These are phyloP conservation scores for Tetrapisispora iriomotensis DNA, from an alignment of 805 yeast species.

Conservation along the genomic window DNA sequence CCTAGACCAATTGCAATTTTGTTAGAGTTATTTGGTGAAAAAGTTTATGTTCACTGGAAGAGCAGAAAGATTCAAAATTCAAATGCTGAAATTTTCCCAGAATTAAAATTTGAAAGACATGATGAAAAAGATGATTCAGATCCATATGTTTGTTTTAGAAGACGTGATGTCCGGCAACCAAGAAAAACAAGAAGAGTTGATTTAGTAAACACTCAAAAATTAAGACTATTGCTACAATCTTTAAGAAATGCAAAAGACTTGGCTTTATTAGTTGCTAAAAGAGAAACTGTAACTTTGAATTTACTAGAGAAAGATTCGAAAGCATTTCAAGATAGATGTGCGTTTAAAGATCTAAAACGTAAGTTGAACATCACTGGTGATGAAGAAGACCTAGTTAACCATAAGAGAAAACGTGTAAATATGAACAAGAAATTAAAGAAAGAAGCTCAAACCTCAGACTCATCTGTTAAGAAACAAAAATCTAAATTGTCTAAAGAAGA, in stretches of 20 bases:
- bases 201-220: conserved; percentile 75
- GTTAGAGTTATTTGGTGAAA: conserved; percentile 50
- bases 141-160: conserved; percentile 90
- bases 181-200: conserved; percentile 95
- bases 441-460: conserved; percentile 17
- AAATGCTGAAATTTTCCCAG: conserved; percentile 55
- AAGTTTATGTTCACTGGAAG: conserved; percentile 76
- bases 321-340: conserved; percentile 63
- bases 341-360: conserved; percentile 66
- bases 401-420: conserved; percentile 46
- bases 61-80: conserved; percentile 52
- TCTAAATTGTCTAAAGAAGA: conserved; percentile 10
- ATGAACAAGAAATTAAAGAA: conserved; percentile 13
- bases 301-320: conserved; percentile 51
- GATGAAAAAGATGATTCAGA: conserved; percentile 85
- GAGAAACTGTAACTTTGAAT: conserved; percentile 47
- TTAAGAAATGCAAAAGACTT: conserved; percentile 66
- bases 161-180: conserved; percentile 90
- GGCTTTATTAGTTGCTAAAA: conserved; percentile 56
- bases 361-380: conserved; percentile 69
- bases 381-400: conserved; percentile 72
- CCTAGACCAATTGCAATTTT: conserved; percentile 40
- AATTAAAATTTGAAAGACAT: conserved; percentile 75
- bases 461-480: conserved; percentile 13
- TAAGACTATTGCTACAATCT: conserved; percentile 64